Conservation (phyloP, 306 rosid species). For the Lathyrus aphaca region DNA sequence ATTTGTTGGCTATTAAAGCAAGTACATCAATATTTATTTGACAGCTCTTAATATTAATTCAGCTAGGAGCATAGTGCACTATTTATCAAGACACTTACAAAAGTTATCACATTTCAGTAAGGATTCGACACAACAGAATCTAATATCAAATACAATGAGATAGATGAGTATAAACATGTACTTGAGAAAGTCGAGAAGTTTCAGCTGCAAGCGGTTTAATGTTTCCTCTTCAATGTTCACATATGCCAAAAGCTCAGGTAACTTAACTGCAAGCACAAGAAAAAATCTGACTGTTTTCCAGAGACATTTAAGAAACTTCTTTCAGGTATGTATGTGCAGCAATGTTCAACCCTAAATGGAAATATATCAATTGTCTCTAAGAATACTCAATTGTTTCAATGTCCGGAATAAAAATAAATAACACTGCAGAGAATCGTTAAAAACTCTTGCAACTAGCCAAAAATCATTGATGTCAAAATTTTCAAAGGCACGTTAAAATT, state of each 20-base stretch:
- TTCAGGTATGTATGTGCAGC: conserved; percentile 27
- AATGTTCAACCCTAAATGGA: conserved; percentile 12
- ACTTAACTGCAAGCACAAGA: conserved; percentile 77
- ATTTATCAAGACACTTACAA: conserved; percentile 1
- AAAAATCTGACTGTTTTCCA: conserved; percentile 27
- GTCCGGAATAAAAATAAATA: conserved; percentile 31
- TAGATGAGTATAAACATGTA: conserved; percentile 43
- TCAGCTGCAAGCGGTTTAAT: conserved; percentile 69
- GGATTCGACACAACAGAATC: conserved; percentile 18
- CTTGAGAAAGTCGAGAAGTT: conserved; percentile 76
- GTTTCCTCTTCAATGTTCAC: conserved; percentile 95
- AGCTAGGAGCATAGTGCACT: conserved; percentile 18
- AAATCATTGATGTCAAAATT: background rate
- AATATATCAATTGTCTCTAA: conserved; percentile 17
- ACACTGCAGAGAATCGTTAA: background rate
- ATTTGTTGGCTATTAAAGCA: background rate
- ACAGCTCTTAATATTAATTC: conserved; percentile 12
- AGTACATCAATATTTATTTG: background rate
- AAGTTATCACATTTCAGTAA: background rate
- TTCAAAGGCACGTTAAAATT: conserved; percentile 59
- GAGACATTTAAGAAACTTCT: conserved; percentile 15
- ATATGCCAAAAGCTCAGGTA: conserved; percentile 90
- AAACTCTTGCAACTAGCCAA: conserved; percentile 30
- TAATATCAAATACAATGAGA: conserved; percentile 23
- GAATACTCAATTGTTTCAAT: background rate